Conservation (phyloP, 2,329 filamentous ascomycete genomes). For the Trichoderma harzianum region DNA sequence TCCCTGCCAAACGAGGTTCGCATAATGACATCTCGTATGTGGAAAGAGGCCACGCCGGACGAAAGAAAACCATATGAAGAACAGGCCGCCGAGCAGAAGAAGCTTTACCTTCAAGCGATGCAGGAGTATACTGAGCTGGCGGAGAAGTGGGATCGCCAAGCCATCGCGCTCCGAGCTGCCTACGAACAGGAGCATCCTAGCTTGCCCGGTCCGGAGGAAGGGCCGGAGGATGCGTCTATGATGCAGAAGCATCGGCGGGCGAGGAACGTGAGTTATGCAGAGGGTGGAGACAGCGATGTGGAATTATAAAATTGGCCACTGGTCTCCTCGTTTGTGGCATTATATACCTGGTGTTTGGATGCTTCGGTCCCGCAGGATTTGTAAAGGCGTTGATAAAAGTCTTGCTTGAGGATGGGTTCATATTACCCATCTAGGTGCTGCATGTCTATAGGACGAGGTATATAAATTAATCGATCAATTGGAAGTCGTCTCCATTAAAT, state of each 20-base stretch:
- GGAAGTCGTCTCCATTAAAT: neutral
- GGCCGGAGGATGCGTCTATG: constrained; percentile 21
- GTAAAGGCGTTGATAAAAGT: neutral
- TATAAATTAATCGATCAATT: neutral
- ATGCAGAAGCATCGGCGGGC: constrained; percentile 35
- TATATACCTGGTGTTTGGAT: constrained; percentile 7
- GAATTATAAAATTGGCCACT: neutral
- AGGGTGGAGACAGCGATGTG: constrained; percentile 8
- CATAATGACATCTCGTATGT: constrained; percentile 82
- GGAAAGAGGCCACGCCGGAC: constrained; percentile 71
- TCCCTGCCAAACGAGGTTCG: constrained; percentile 77
- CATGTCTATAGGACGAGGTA: neutral
- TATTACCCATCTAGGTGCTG: neutral
- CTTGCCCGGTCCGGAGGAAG: constrained; percentile 26
- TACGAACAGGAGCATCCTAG: constrained; percentile 54
- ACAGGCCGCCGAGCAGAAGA: constrained; percentile 67
- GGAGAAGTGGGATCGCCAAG: constrained; percentile 69
- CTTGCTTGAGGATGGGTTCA: neutral
- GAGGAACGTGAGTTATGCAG: constrained; percentile 38
- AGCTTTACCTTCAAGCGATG: constrained; percentile 56
- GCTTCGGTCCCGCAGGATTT: neutral
- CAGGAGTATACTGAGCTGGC: constrained; percentile 59
- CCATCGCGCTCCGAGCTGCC: constrained; percentile 48
- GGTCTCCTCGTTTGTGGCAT: neutral
- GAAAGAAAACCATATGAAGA: constrained; percentile 75